Evolutionary conservation across 2,329 filamentous ascomycete genomes (phyloP), one percentile per base, ranked within the genome.

Genomic region (Stagonosporopsis vannaccii): DNA sequence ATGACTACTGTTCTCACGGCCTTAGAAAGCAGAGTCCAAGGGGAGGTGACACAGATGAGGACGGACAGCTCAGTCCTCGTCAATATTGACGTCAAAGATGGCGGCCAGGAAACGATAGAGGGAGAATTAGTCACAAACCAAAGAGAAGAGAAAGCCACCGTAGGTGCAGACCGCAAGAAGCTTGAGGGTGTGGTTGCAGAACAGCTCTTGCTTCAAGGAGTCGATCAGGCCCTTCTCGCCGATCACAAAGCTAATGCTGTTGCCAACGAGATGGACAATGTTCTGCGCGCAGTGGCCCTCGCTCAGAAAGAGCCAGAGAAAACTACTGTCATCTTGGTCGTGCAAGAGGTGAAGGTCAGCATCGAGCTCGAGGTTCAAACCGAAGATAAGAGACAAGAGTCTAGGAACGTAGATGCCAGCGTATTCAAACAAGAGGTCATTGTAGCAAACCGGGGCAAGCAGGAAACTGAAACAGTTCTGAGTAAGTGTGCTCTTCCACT

Each of bases 341-440:
- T 55, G 13, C n/a, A 32, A 23, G 19, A 44, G 17, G 15, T 55
- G 26, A 25, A 26, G 7, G 35, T 45, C 7, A 40, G 26, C n/a
- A n/a, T 52, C 19, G 43, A 47, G 36, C n/a, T 47, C 7, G 40
- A 50, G 25, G 13, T 45, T 26, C 33, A 41, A 12, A 30, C 25
- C 17, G 45, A 49, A 4, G 13, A 45, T 15, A 19, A 30, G 15
- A 42, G 30, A 6, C 4, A 12, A 25, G 44, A 43, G 44, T 43
- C 19, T 17, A 43, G 15, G 15, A 39, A 32, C 23, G 4, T 39
- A 11, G 42, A 41, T n/a, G 22, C 41, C 9, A 40, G 28, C 13
- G 12, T 56, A 6, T 56, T 50, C 35, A 50, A 56, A 30, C 52
- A 56, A 20, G 52, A 50, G 23, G 41, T 36, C 9, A 8, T 56